Evolutionary conservation across 2,329 filamentous ascomycete genomes (phyloP).

Genomic region (Ophiostoma himal-ulmi): DNA sequence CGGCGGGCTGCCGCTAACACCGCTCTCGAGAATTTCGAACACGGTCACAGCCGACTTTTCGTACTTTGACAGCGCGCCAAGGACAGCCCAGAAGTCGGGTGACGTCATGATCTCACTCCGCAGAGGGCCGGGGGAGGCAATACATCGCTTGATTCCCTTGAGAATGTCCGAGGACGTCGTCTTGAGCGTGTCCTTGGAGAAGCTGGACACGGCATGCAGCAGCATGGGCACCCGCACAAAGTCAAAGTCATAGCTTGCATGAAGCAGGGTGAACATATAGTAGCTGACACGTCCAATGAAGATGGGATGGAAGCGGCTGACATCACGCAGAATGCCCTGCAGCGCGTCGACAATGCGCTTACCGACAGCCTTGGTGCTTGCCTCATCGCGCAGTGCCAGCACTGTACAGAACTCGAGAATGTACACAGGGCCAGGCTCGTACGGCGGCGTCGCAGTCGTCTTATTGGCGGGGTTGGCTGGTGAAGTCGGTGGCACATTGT

Average conservation of each 20-base stretch:
- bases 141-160: slow-evolving; percentile 72
- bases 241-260: slow-evolving; percentile 81
- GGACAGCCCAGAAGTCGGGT: slow-evolving; percentile 92
- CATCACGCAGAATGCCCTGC: slow-evolving; percentile 75
- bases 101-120: slow-evolving; percentile 92
- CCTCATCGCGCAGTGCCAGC: slow-evolving; percentile 67
- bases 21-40: slow-evolving; percentile 78
- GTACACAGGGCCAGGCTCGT: slow-evolving; percentile 83
- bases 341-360: slow-evolving; percentile 74
- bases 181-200: slow-evolving; percentile 70
- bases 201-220: slow-evolving; percentile 82
- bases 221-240: slow-evolving; percentile 89
- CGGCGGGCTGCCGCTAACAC: slow-evolving; percentile 66
- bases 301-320: slow-evolving; percentile 72
- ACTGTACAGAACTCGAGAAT: slow-evolving; percentile 87
- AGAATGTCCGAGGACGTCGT: slow-evolving; percentile 71
- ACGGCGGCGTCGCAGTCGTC: slow-evolving; percentile 53
- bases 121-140: slow-evolving; percentile 68
- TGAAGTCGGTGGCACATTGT: slow-evolving; percentile 51
- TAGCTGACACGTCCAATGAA: slow-evolving; percentile 67
- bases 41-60: slow-evolving; percentile 68
- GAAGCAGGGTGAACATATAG: slow-evolving; percentile 76
- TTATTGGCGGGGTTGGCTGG: slow-evolving; percentile 51
- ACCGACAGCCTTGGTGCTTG: slow-evolving; percentile 66
- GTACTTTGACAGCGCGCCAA: slow-evolving; percentile 66